Evolutionary conservation across 2,329 filamentous ascomycete genomes (phyloP).

Genomic region (Sporothrix schenckii): DNA sequence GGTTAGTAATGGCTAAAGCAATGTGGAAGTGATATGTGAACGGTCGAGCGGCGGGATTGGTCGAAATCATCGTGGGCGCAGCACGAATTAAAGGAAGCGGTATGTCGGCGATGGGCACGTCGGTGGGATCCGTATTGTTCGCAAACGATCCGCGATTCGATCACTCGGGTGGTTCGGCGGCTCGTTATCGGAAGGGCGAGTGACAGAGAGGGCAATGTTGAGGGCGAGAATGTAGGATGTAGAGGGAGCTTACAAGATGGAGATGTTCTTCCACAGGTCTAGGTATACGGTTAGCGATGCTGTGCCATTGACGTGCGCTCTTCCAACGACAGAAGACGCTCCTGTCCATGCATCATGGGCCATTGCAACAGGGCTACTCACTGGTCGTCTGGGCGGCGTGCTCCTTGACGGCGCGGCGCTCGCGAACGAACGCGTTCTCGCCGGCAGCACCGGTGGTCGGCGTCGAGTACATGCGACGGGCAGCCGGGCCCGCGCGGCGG

Average conservation of each 20-base stretch:
- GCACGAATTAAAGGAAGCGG: too few species aligned
- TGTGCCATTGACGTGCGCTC: not conserved
- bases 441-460: conserved; percentile 38
- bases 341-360: not conserved
- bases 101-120: not conserved
- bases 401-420: conserved; percentile 86
- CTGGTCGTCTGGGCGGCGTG: conserved; percentile 84
- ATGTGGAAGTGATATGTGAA: not conserved
- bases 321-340: not conserved
- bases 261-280: conserved; percentile 97
- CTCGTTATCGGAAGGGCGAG: not conserved
- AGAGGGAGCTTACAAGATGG: conserved; percentile 74
- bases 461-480: conserved; percentile 35
- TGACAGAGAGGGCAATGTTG: not conserved
- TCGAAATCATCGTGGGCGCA: not conserved
- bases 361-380: conserved; percentile 52
- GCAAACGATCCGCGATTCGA: not conserved
- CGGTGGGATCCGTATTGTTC: not conserved
- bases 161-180: not conserved
- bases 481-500: conserved; percentile 34
- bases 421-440: conserved; percentile 92
- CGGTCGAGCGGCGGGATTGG: not conserved
- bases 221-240: too few species aligned
- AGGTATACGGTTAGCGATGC: conserved; percentile 44
- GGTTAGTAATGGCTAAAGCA: conserved; percentile 23